Evolutionary conservation across 805 yeast genomes (phyloP).

Genomic region (Maudiozyma pseudohumilis): DNA sequence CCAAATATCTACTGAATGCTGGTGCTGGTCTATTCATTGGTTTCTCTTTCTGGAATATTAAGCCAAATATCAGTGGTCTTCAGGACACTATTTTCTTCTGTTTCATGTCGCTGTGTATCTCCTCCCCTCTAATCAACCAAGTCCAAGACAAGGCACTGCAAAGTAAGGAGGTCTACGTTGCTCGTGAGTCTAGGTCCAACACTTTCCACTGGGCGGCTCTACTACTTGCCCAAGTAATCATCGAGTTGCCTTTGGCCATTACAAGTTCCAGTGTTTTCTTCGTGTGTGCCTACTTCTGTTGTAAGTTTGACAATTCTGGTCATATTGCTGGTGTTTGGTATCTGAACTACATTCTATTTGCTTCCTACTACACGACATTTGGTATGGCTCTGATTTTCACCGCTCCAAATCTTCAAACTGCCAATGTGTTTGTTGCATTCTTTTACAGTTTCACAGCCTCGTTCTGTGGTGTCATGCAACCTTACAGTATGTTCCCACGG

Average conservation of each 20-base stretch:
- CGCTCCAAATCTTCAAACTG: slow-evolving; percentile 62
- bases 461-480: slow-evolving; percentile 32
- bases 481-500: slow-evolving; percentile 46
- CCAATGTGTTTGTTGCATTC: slow-evolving; percentile 48
- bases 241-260: slow-evolving; percentile 54
- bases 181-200: slow-evolving; percentile 61
- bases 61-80: slow-evolving; percentile 43
- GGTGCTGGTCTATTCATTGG: slow-evolving; percentile 61
- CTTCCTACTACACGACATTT: slow-evolving; percentile 36
- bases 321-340: slow-evolving; percentile 43
- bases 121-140: slow-evolving; percentile 54
- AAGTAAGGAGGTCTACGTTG: slow-evolving; percentile 57
- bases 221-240: slow-evolving; percentile 41
- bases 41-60: slow-evolving; percentile 58
- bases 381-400: slow-evolving; percentile 44
- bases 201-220: slow-evolving; percentile 66
- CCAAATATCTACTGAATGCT: slow-evolving; percentile 46
- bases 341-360: slow-evolving; percentile 35
- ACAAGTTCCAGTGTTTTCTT: slow-evolving; percentile 42
- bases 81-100: slow-evolving; percentile 53
- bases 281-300: slow-evolving; percentile 44
- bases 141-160: slow-evolving; percentile 50
- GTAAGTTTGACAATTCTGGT: slow-evolving; percentile 33
- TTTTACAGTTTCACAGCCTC: slow-evolving; percentile 28
- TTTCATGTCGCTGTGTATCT: slow-evolving; percentile 49